Conservation (phyloP, 331 rosid genomes). For the Dryas integrifolia region DNA sequence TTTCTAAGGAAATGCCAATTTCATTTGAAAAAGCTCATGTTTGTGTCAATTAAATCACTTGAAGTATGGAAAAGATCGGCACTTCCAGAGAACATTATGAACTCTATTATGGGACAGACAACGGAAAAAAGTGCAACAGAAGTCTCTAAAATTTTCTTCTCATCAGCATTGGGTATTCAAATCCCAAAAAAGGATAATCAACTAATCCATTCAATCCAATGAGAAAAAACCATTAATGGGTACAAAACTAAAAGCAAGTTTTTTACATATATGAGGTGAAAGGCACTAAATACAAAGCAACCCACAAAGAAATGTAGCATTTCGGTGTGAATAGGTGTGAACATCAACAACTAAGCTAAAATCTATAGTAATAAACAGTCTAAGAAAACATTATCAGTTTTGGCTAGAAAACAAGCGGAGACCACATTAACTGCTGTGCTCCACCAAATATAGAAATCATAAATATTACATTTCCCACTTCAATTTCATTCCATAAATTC, state of each 20-base stretch:
- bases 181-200: not conserved
- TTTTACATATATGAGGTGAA: not conserved
- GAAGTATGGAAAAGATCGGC: not conserved
- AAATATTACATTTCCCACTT: not conserved
- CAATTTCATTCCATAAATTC: slow-evolving; percentile 2
- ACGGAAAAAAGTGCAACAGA: not conserved
- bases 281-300: not conserved
- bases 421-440: not conserved
- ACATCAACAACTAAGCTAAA: not conserved
- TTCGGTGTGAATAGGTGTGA: not conserved
- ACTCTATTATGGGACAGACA: not conserved
- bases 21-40: not conserved
- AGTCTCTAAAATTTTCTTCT: not conserved
- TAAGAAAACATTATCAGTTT: not conserved
- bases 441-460: not conserved
- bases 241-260: not conserved
- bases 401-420: not conserved
- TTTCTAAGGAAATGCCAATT: not conserved
- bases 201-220: not conserved
- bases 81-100: not conserved
- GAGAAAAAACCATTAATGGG: not conserved
- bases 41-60: not conserved
- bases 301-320: not conserved
- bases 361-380: not conserved
- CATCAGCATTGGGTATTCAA: not conserved